Evolutionary conservation across 805 yeast genomes (phyloP).

Genomic region (Metschnikowia chrysomelidarum): DNA sequence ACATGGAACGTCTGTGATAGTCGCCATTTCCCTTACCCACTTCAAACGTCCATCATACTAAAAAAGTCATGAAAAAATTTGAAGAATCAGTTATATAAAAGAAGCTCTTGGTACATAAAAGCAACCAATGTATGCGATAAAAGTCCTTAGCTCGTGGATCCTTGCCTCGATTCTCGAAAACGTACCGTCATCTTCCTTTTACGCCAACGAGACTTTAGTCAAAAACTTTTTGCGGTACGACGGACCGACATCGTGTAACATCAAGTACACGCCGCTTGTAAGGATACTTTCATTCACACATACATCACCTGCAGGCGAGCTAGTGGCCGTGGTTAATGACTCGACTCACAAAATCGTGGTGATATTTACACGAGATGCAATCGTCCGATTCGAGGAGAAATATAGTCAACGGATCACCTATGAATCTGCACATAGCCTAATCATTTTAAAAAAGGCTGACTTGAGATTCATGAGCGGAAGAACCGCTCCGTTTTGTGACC

Average conservation of each 20-base stretch:
- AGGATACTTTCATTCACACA: constrained; percentile 28
- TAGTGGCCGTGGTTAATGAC: constrained; percentile 34
- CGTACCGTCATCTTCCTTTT: constrained; percentile 2
- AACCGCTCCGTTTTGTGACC: background rate
- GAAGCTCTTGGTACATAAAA: no score
- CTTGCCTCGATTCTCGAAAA: constrained; percentile 8
- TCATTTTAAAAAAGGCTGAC: constrained; percentile 28
- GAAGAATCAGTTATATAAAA: no score
- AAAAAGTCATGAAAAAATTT: no score
- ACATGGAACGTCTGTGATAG: no score
- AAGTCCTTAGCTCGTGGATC: constrained; percentile 18
- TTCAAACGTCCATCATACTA: no score
- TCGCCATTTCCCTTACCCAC: no score
- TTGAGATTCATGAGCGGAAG: constrained; percentile 22
- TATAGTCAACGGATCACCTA: constrained; percentile 36
- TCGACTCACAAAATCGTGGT: constrained; percentile 30
- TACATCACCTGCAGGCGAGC: constrained; percentile 22
- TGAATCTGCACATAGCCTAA: constrained; percentile 25
- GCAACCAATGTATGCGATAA: constrained; percentile 6
- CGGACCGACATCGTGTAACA: constrained; percentile 10
- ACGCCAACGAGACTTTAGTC: constrained; percentile 7
- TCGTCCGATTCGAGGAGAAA: constrained; percentile 29
- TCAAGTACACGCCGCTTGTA: constrained; percentile 24
- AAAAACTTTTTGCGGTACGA: constrained; percentile 18
- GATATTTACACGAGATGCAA: constrained; percentile 26